Percentiles rank a stretch among this genome's conserved stretches.
Conservation (phyloP, 768 basidiomycete species). For the Russula ochroleuca region DNA sequence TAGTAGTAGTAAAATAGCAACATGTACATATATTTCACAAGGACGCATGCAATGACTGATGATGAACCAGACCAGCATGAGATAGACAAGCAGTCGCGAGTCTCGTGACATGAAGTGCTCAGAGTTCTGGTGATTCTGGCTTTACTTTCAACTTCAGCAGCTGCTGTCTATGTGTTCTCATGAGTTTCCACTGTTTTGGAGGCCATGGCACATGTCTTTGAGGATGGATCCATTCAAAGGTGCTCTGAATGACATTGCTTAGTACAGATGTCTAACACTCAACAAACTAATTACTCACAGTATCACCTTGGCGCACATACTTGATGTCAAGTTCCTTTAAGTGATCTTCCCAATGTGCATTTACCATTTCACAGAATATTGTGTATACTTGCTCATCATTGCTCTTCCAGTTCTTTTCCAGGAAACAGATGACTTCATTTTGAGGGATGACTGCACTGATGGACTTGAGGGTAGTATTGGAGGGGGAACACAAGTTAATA, state of each 20-base stretch:
- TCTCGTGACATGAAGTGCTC: not conserved
- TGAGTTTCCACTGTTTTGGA: not conserved
- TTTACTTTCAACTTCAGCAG: not conserved
- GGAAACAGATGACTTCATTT: not conserved
- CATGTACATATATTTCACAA: too few species aligned
- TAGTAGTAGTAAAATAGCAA: not conserved
- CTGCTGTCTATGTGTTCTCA: not conserved
- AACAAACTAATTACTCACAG: not conserved
- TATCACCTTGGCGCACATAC: constrained; percentile 1
- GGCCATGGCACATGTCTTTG: constrained; percentile 5
- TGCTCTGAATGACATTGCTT: not conserved
- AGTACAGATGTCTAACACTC: not conserved
- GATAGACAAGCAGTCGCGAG: too few species aligned
- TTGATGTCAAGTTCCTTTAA: constrained; percentile 27
- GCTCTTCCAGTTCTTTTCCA: constrained; percentile 12
- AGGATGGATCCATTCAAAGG: constrained; percentile 22
- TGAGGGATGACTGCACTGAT: constrained; percentile 22
- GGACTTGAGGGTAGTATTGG: constrained; percentile 33
- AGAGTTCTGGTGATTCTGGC: not conserved
- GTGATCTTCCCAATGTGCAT: constrained; percentile 29
- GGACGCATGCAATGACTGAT: too few species aligned
- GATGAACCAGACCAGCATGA: too few species aligned
- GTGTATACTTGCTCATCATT: constrained; percentile 17
- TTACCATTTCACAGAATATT: constrained; percentile 29
- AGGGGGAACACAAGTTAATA: constrained; percentile 46